A percentile compares a stretch with the other conserved stretches of the same genome.
Evolutionary conservation across 2,329 filamentous ascomycete species (phyloP).

Genomic region (Venturiaceae sp.): DNA sequence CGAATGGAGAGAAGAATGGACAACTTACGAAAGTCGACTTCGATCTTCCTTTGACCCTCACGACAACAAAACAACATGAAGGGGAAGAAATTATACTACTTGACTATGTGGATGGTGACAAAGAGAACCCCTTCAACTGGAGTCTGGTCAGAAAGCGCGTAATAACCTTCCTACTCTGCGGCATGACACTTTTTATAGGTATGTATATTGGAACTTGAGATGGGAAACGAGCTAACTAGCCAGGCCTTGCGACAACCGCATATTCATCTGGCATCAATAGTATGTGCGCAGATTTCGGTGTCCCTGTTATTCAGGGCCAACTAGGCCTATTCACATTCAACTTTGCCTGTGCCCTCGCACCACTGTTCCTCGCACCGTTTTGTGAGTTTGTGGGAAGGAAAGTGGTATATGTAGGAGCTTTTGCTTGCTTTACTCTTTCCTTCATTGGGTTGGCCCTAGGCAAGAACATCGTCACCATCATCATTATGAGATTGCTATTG

Average conservation of each 20-base stretch:
- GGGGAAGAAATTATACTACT: slow-evolving; percentile 37
- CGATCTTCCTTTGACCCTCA: slow-evolving; percentile 39
- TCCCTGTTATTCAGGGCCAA: slow-evolving; percentile 33
- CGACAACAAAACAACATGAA: slow-evolving; percentile 28
- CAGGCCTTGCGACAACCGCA: slow-evolving; percentile 34
- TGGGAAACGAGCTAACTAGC: background rate
- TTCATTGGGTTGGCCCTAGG: slow-evolving; percentile 67
- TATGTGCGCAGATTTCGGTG: slow-evolving; percentile 36
- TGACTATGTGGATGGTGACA: slow-evolving; percentile 35
- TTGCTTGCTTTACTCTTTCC: slow-evolving; percentile 60
- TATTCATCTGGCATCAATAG: slow-evolving; percentile 39
- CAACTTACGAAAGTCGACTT: slow-evolving; percentile 33
- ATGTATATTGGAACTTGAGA: slow-evolving; percentile 14
- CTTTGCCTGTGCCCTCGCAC: slow-evolving; percentile 67
- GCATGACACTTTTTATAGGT: slow-evolving; percentile 46
- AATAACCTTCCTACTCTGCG: slow-evolving; percentile 37
- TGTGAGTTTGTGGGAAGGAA: slow-evolving; percentile 74
- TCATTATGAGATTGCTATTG: slow-evolving; percentile 64
- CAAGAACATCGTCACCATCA: slow-evolving; percentile 58
- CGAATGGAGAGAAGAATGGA: slow-evolving; percentile 23
- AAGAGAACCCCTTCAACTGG: slow-evolving; percentile 45
- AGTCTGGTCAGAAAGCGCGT: slow-evolving; percentile 32
- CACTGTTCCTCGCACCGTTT: slow-evolving; percentile 81
- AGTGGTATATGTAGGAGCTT: slow-evolving; percentile 68
- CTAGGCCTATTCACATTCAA: slow-evolving; percentile 76